Evolutionary conservation across 2,329 filamentous ascomycete species (phyloP), one percentile per base, ranked within the genome.

Genomic region (Colletotrichum eremochloae): DNA sequence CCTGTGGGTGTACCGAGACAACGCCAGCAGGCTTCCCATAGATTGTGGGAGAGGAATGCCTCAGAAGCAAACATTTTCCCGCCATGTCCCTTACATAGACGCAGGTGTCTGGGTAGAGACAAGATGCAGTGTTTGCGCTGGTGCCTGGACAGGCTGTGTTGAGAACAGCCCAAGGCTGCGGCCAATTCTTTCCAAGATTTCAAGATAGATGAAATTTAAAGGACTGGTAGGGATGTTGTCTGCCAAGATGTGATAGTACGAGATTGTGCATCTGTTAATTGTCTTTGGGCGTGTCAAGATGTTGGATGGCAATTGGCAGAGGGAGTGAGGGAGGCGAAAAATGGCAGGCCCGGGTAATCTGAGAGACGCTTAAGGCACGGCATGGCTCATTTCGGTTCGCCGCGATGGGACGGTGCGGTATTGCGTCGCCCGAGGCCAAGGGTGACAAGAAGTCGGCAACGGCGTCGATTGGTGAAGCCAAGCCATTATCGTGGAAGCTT

Each of bases 381-480:
- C 2, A 20, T 42, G 38, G 42, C 57, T 68, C 69, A 72, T 72
- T 58, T 72, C 53, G 53, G 58, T 44, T 60, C 29, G 52, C 46
- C n/a, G 53, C 58, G 65, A 69, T 72, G 69, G 58, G 69, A 72
- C 60, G 11, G 46, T 58, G 24, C 69, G 65, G 60, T 64, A 55
- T 58, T 72, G 69, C 58, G 15, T 55, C 36, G 44, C 58, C 69
- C 65, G 66, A 48, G 61, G 58, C 58, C 58, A 72, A 72, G 69
- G 31, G 48, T 40, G 44, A 48, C 18, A 8, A 44, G 20, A 42
- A 24, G 18, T 29, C 61, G 48, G 50, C 58, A 18, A 46, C 24
- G 18, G 24, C 6, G 31, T 40, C 42, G 58, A 68, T 68, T 64
- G 60, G 67, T 18, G 40, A 55, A 52, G 52, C 50, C 63, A 56